phyloP scores from a whole-genome alignment of 805 yeast species.

The Barnettozyma pratensis region DNA sequence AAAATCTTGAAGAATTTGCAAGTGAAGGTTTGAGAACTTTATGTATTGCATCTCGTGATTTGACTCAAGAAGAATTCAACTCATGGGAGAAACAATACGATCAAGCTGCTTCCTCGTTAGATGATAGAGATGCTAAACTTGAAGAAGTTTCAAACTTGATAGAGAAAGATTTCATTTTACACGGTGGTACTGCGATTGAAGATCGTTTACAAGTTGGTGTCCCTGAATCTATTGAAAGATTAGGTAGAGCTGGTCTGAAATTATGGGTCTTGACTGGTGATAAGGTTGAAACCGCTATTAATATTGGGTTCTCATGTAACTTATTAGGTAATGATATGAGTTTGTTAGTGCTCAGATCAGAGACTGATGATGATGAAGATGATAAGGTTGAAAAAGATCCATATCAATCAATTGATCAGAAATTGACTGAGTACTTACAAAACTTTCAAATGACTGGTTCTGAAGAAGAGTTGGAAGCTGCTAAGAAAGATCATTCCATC shows the following conservation, averaged over 20 bases:
- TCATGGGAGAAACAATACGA: conserved; percentile 61
- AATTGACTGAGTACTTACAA: conserved; percentile 40
- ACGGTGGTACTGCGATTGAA: conserved; percentile 88
- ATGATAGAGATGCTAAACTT: conserved; percentile 65
- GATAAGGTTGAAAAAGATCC: conserved; percentile 29
- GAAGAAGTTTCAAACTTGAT: conserved; percentile 68
- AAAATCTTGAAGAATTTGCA: conserved; percentile 70
- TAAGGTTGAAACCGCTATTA: conserved; percentile 80
- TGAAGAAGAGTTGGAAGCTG: conserved; percentile 46
- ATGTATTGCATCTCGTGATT: conserved; percentile 67
- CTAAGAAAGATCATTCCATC: conserved; percentile 57
- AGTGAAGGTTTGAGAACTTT: conserved; percentile 79
- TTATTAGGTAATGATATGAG: conserved; percentile 70
- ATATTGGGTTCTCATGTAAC: conserved; percentile 79
- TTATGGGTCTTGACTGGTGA: conserved; percentile 84
- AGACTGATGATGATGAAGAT: conserved; percentile 38
- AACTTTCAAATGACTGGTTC: conserved; percentile 57
- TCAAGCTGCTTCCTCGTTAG: conserved; percentile 58
- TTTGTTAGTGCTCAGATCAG: conserved; percentile 51
- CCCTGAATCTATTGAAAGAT: conserved; percentile 68
- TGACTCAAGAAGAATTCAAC: conserved; percentile 53
- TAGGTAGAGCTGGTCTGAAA: conserved; percentile 74
- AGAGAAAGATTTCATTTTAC: conserved; percentile 56
- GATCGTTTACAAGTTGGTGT: conserved; percentile 83
- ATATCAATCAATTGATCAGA: conserved; percentile 22